Conservation (phyloP, 163 green algal genomes). For the Volvox carteri region DNA sequence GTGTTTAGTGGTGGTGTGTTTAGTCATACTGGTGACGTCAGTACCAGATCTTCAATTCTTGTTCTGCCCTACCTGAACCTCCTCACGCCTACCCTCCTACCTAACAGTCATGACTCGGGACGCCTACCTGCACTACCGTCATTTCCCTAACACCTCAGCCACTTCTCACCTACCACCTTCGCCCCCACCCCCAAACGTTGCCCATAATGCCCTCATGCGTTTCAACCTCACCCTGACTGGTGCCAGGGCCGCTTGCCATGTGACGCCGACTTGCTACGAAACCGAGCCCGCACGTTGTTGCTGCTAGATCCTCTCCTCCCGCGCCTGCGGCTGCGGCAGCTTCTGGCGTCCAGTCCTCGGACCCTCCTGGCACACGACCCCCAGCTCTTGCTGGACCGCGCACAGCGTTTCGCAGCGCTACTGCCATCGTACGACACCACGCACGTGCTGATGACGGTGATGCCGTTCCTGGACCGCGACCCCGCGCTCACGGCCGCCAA, state of each 20-base stretch:
- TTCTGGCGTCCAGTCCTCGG: neutral
- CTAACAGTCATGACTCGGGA: no score
- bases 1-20: no score
- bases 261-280: slow-evolving; percentile 23
- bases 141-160: no score
- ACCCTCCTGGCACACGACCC: slow-evolving; percentile 15
- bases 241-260: slow-evolving; percentile 39
- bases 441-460: slow-evolving; percentile 27
- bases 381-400: neutral
- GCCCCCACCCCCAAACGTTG: no score
- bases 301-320: slow-evolving; percentile 24
- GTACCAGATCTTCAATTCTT: no score
- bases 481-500: slow-evolving; percentile 11
- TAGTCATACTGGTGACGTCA: no score
- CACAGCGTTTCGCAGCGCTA: neutral
- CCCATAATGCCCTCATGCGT: no score
- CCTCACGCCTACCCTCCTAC: no score
- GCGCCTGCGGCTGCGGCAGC: slow-evolving; percentile 31
- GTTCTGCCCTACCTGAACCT: no score
- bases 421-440: slow-evolving; percentile 45
- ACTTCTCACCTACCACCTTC: no score
- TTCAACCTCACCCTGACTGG: no score
- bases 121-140: no score
- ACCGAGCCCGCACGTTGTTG: neutral
- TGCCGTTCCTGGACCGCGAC: slow-evolving; percentile 34